Evolutionary conservation across 192 early-diverging fungal species (phyloP).

Genomic region (Coemansia sp.): DNA sequence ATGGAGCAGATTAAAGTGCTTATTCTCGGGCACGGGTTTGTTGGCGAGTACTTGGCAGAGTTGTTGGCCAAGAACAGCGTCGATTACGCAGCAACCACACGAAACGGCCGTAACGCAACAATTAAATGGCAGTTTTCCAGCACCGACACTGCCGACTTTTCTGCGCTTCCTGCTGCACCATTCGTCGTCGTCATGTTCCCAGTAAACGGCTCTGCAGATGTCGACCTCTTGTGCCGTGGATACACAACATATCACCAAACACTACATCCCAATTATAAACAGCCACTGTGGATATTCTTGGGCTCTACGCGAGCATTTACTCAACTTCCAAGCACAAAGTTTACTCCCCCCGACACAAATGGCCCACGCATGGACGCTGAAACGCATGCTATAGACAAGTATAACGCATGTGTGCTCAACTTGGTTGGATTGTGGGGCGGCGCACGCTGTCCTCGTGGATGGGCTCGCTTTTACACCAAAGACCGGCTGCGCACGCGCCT

Average conservation of each 20-base stretch:
- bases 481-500: slow-evolving; percentile 34
- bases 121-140: slow-evolving; percentile 28
- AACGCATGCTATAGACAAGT: slow-evolving; percentile 18
- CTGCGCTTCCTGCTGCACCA: slow-evolving; percentile 26
- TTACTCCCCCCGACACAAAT: slow-evolving; percentile 21
- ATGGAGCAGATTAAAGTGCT: slow-evolving; percentile 15
- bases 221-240: slow-evolving; percentile 15
- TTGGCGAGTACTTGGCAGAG: slow-evolving; percentile 41
- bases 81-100: slow-evolving; percentile 31
- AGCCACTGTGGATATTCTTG: slow-evolving; percentile 39
- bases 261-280: neutral
- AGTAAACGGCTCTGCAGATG: slow-evolving; percentile 19
- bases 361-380: slow-evolving; percentile 40
- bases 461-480: slow-evolving; percentile 41
- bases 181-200: slow-evolving; percentile 45
- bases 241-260: slow-evolving; percentile 14
- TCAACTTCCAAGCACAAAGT: slow-evolving; percentile 36
- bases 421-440: slow-evolving; percentile 54
- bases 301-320: slow-evolving; percentile 49
- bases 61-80: neutral
- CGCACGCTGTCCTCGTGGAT: slow-evolving; percentile 29
- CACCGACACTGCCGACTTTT: neutral
- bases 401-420: slow-evolving; percentile 37
- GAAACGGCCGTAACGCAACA: slow-evolving; percentile 38
- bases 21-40: slow-evolving; percentile 45